These are phyloP conservation scores for Phlebiopsis gigantea DNA, from an alignment of 768 basidiomycete genomes.

Conservation along the genomic window DNA sequence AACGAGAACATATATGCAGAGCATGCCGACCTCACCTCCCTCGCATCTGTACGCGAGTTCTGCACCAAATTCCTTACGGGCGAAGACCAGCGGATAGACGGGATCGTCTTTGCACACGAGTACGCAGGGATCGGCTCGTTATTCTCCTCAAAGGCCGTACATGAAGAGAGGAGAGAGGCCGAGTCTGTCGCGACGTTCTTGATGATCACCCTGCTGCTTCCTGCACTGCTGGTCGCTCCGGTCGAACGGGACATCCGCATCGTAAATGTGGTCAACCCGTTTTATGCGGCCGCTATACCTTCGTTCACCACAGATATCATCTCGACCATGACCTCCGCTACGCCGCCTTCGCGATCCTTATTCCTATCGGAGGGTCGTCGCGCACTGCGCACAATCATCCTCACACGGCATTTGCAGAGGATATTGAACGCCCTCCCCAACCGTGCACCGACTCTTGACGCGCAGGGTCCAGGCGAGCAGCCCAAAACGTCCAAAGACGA, in stretches of 20 bases:
- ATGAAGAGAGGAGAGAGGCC: slow-evolving; percentile 37
- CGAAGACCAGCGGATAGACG: slow-evolving; percentile 68
- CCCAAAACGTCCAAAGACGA: slow-evolving; percentile 11
- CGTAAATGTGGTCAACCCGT: slow-evolving; percentile 80
- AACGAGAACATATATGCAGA: slow-evolving; percentile 82
- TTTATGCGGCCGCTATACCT: slow-evolving; percentile 76
- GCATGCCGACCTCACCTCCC: slow-evolving; percentile 64
- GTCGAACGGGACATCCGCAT: slow-evolving; percentile 90
- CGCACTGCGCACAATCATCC: slow-evolving; percentile 54
- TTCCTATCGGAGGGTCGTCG: slow-evolving; percentile 61
- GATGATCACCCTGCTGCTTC: slow-evolving; percentile 73
- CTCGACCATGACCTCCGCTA: slow-evolving; percentile 20
- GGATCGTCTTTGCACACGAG: slow-evolving; percentile 74
- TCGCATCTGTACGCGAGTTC: slow-evolving; percentile 64
- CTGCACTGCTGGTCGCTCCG: slow-evolving; percentile 74
- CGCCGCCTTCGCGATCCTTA: slow-evolving; percentile 17
- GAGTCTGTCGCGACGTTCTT: slow-evolving; percentile 70
- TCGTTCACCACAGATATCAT: slow-evolving; percentile 27
- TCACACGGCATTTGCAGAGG: slow-evolving; percentile 78
- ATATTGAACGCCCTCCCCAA: slow-evolving; percentile 77
- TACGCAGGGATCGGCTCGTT: slow-evolving; percentile 58
- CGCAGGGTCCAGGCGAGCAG: slow-evolving; percentile 1
- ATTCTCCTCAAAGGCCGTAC: slow-evolving; percentile 20
- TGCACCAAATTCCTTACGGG: slow-evolving; percentile 62
- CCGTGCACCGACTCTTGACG: slow-evolving; percentile 35